Evolutionary conservation across 345 rosid species (phyloP), one percentile per base, ranked within the genome.

Genomic region (Aegle marmelos): DNA sequence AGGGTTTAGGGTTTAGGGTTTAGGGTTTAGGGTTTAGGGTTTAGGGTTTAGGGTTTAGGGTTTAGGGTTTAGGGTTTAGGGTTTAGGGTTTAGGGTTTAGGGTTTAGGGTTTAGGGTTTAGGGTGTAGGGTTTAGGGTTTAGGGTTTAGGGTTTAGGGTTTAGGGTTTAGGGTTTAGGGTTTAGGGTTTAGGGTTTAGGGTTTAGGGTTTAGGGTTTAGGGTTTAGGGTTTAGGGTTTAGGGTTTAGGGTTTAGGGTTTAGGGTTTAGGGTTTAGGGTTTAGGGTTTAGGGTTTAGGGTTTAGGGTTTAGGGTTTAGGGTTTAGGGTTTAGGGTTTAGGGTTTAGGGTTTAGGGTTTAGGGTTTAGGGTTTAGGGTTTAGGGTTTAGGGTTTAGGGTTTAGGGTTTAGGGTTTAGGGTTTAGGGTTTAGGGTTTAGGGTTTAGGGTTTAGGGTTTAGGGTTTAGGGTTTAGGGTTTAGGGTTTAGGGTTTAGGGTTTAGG

Each of bases 21-120:
- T 79, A 75, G 79, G 83, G 79, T 75, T 80, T 75, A 62, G 79
- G 78, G 73, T 74, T 79, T 58, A 48, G 78, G 82, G 54, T 73
- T 78, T 33, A n/a, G 64, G 78, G 76, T 70, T 74, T 72, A 62
- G 75, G 81, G 76, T 69, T 73, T 72, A 65, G 71, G 78, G 76
- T 75, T 73, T 71, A 64, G 70, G 75, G 61, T 73, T 57, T 17
- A 27, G 80, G 79, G 72, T 74, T 74, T 64, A 68, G 79, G 82
- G 63, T 70, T 79, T 73, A 68, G 78, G 79, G 78, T 70, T 69
- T 67, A 61, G 77, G 75, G 68, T 73, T 76, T 54, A 45, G 79
- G 83, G 64, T 74, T 79, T 24, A 59, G 74, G 82, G 78, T 45
- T 79, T 74, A 33, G 78, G 74, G 78, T 65, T n/a, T n/a, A n/a